phyloP scores from a whole-genome alignment of 2,329 filamentous ascomycete species.

The Drechslerella coelobrocha region DNA sequence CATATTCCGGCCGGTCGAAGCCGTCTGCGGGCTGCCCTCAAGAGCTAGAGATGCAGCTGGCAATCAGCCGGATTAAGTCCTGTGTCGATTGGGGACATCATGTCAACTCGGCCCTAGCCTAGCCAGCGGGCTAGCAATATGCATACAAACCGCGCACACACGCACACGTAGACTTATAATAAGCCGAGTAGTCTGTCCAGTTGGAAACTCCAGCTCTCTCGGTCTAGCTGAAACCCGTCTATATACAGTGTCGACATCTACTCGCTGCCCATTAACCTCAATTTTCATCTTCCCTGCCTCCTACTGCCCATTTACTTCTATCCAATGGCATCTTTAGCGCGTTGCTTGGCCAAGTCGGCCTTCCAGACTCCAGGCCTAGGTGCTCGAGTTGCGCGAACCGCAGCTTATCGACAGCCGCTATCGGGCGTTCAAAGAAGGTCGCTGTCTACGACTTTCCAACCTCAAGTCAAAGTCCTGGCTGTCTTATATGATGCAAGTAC shows the following conservation, averaged over 20 bases:
- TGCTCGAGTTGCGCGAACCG: slow-evolving; percentile 34
- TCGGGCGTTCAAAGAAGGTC: slow-evolving; percentile 39
- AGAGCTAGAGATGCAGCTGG: slow-evolving; percentile 30
- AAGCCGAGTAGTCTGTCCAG: neutral
- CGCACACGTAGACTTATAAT: neutral
- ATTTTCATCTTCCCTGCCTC: slow-evolving; percentile 13
- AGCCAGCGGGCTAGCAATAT: neutral
- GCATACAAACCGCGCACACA: slow-evolving; percentile 10
- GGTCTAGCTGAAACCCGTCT: neutral
- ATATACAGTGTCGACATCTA: slow-evolving; percentile 23
- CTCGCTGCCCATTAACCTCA: slow-evolving; percentile 4
- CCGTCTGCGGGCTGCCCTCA: slow-evolving; percentile 24
- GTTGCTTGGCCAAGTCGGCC: slow-evolving; percentile 46
- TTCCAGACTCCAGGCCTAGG: slow-evolving; percentile 33
- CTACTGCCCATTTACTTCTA: slow-evolving; percentile 11
- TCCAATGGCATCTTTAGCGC: slow-evolving; percentile 42
- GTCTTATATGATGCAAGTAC: slow-evolving; percentile 55
- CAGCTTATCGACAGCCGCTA: slow-evolving; percentile 24
- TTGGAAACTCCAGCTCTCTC: neutral
- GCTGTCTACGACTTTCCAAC: slow-evolving; percentile 55
- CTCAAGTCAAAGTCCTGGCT: slow-evolving; percentile 56
- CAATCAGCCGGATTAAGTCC: slow-evolving; percentile 40
- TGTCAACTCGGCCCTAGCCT: neutral
- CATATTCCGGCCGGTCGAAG: slow-evolving; percentile 28
- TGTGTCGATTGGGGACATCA: slow-evolving; percentile 1